Evolutionary conservation across 1,284 basidiomycete genomes (phyloP), one percentile per base, ranked within the genome.

Genomic region (Takashimella koratensis): DNA sequence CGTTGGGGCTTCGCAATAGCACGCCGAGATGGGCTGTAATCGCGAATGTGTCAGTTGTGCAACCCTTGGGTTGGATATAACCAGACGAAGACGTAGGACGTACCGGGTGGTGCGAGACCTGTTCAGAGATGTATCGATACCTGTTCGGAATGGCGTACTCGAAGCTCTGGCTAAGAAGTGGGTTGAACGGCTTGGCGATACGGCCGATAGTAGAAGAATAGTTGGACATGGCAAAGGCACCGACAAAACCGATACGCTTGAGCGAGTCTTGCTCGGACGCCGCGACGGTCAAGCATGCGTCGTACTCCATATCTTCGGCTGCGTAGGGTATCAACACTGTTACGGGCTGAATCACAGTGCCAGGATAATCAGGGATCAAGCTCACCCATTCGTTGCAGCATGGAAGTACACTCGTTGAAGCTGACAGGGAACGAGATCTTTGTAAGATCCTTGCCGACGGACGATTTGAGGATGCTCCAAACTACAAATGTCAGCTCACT

Each of bases 21-120:
- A 98, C 6, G 95, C 94, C n/a, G 90, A 94, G 53, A 97, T 93
- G 0, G 95, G 95, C 62, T n/a, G n/a, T n/a, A n/a, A n/a, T n/a
- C n/a, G n/a, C n/a, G n/a, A 68, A 48, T 26, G n/a, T n/a, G n/a
- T n/a, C n/a, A n/a, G n/a, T n/a, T n/a, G n/a, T n/a, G n/a, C n/a
- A n/a, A n/a, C n/a, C n/a, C n/a, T n/a, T n/a, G n/a, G n/a, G n/a
- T n/a, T n/a, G n/a, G n/a, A n/a, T n/a, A n/a, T n/a, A n/a, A n/a
- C n/a, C n/a, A n/a, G n/a, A n/a, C n/a, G n/a, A n/a, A n/a, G n/a
- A n/a, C n/a, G n/a, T n/a, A n/a, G n/a, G n/a, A n/a, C n/a, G n/a
- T n/a, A n/a, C n/a, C n/a, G 93, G 92, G 73, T 97, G 94, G 74
- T 98, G 94, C 70, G 87, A 90, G 54, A 97, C 92, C 81, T 97